A percentile compares a stretch with the other conserved stretches of the same genome.
phyloP scores from a whole-genome alignment of 495 filamentous ascomycete species.

The Podospora pseudoanserina region DNA sequence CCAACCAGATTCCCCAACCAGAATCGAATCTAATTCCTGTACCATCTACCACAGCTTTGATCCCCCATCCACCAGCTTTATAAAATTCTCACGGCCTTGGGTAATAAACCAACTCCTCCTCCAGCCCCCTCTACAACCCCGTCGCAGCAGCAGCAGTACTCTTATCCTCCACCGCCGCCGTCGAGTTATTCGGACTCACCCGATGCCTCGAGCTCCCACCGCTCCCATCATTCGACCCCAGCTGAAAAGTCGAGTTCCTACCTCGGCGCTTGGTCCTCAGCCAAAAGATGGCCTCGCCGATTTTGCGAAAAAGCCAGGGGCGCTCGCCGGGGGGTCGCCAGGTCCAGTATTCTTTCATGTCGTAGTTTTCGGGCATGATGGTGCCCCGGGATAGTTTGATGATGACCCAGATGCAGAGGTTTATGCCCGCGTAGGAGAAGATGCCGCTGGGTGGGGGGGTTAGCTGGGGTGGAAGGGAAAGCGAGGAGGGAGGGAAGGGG shows the following conservation, averaged over 20 bases:
- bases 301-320: conserved; percentile 33
- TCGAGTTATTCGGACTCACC: not conserved
- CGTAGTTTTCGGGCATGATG: conserved; percentile 66
- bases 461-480: conserved; percentile 11
- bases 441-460: conserved; percentile 51
- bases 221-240: conserved; percentile 9
- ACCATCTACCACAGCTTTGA: not conserved
- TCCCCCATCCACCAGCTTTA: not conserved
- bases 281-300: conserved; percentile 19
- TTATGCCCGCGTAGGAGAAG: conserved; percentile 67
- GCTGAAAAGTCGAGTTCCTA: conserved; percentile 13
- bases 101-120: not conserved
- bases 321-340: conserved; percentile 46
- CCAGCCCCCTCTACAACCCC: not conserved
- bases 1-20: not conserved
- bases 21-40: not conserved
- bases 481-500: not conserved
- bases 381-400: conserved; percentile 54
- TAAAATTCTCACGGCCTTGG: not conserved
- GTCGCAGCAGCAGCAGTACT: not conserved
- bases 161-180: not conserved
- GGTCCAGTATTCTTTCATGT: conserved; percentile 72
- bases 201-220: conserved; percentile 1
- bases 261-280: conserved; percentile 8
- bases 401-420: conserved; percentile 56